These are phyloP conservation scores for Kregervanrija pseudodelftensis DNA, from an alignment of 805 yeast species.

Conservation along the genomic window DNA sequence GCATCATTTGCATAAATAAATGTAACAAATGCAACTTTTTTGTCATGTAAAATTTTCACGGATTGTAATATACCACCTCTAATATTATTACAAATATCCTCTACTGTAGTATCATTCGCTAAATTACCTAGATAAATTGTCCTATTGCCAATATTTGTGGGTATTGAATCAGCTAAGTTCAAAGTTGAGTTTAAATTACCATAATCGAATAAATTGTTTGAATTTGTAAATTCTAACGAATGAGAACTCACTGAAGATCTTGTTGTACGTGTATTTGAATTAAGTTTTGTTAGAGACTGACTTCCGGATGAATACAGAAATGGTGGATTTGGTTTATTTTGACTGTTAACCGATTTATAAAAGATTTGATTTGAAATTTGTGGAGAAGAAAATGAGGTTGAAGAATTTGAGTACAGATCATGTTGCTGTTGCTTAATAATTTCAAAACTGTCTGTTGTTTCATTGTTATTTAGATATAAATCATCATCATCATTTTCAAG, in stretches of 20 bases:
- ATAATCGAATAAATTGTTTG: too few species aligned
- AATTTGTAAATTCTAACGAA: too few species aligned
- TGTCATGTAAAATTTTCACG: slow-evolving; percentile 42
- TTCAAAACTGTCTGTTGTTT: too few species aligned
- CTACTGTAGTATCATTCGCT: slow-evolving; percentile 56
- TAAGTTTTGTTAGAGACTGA: too few species aligned
- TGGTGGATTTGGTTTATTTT: too few species aligned
- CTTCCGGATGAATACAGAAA: too few species aligned
- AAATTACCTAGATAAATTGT: slow-evolving; percentile 65
- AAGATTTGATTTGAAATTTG: slow-evolving; percentile 8
- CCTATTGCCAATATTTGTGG: slow-evolving; percentile 41
- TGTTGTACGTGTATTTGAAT: too few species aligned
- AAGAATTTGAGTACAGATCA: slow-evolving; percentile 20
- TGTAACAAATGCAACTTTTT: slow-evolving; percentile 60
- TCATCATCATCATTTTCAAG: too few species aligned
- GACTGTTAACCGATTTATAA: too few species aligned
- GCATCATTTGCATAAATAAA: slow-evolving; percentile 62
- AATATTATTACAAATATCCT: slow-evolving; percentile 68
- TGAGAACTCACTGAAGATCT: not conserved
- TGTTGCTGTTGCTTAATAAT: slow-evolving; percentile 2
- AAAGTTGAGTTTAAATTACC: too few species aligned
- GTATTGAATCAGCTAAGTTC: not conserved
- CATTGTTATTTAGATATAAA: too few species aligned
- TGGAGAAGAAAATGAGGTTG: slow-evolving; percentile 22
- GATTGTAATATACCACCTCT: slow-evolving; percentile 71